phyloP scores from a whole-genome alignment of 768 basidiomycete genomes.

The Calocybe indica region DNA sequence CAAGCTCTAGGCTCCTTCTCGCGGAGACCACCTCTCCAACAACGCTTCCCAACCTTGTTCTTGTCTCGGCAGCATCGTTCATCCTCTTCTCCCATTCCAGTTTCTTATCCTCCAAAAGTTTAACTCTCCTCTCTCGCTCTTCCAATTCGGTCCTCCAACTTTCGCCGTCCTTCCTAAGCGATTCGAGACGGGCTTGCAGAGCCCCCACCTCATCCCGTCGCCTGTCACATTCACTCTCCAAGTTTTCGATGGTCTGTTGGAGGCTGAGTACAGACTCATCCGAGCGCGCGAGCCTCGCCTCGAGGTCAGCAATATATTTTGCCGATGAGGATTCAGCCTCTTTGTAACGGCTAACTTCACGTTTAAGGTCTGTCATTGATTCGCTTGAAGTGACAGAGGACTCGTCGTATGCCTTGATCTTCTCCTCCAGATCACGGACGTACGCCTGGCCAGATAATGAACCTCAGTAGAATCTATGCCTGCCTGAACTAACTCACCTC shows the following conservation, averaged over 20 bases:
- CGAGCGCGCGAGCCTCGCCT: constrained; percentile 69
- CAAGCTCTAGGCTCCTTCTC: constrained; percentile 57
- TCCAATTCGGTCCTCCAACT: constrained; percentile 85
- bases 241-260: constrained; percentile 62
- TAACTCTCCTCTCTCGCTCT: constrained; percentile 69
- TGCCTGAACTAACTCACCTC: constrained; percentile 52
- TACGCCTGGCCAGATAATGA: constrained; percentile 58
- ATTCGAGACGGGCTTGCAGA: constrained; percentile 66
- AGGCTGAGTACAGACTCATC: constrained; percentile 73
- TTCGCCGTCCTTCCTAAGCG: constrained; percentile 67
- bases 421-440: constrained; percentile 88
- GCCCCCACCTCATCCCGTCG: constrained; percentile 65
- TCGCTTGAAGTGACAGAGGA: constrained; percentile 68
- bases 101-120: constrained; percentile 74
- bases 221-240: constrained; percentile 74
- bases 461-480: constrained; percentile 8
- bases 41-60: constrained; percentile 59
- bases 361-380: constrained; percentile 76
- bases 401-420: constrained; percentile 83
- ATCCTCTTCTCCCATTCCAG: constrained; percentile 71
- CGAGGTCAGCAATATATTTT: constrained; percentile 83
- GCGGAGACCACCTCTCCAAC: constrained; percentile 70
- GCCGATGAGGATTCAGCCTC: constrained; percentile 68
- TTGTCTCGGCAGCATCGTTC: constrained; percentile 59
- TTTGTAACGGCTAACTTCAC: constrained; percentile 73